A percentile compares a stretch with the other conserved stretches of the same genome.
phyloP scores from a whole-genome alignment of 441 rosid genomes.

The Adansonia grandidieri region DNA sequence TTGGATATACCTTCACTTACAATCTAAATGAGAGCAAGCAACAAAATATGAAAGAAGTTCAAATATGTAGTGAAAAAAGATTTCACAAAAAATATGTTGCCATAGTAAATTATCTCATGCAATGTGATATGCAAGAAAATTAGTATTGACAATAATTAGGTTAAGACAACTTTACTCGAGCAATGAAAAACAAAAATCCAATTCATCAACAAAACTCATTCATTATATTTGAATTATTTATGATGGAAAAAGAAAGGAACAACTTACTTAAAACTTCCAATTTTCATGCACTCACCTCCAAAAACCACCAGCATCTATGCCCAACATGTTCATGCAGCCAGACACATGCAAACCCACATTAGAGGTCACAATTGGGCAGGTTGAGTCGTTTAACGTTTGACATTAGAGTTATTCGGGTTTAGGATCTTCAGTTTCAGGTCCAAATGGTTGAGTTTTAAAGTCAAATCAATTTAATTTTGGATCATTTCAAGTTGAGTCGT shows the following conservation, averaged over 20 bases:
- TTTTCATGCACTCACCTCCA: background rate
- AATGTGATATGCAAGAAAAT: background rate
- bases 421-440: background rate
- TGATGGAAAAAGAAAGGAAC: background rate
- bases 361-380: background rate
- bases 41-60: constrained; percentile 9
- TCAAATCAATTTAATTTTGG: background rate
- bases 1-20: background rate
- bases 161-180: background rate
- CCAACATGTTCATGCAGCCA: background rate
- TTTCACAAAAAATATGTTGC: background rate
- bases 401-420: background rate
- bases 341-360: constrained; percentile 9
- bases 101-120: background rate
- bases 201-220: background rate
- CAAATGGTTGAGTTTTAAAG: background rate
- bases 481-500: background rate
- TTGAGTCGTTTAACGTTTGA: background rate
- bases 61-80: constrained; percentile 10
- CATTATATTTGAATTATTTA: background rate
- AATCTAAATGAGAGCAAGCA: constrained; percentile 6
- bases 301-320: background rate
- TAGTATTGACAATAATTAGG: background rate
- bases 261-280: background rate
- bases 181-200: background rate